Percentiles rank a stretch among this genome's conserved stretches.
Evolutionary conservation across 495 filamentous ascomycete genomes (phyloP).

Genomic region (Monascus purpureus): DNA sequence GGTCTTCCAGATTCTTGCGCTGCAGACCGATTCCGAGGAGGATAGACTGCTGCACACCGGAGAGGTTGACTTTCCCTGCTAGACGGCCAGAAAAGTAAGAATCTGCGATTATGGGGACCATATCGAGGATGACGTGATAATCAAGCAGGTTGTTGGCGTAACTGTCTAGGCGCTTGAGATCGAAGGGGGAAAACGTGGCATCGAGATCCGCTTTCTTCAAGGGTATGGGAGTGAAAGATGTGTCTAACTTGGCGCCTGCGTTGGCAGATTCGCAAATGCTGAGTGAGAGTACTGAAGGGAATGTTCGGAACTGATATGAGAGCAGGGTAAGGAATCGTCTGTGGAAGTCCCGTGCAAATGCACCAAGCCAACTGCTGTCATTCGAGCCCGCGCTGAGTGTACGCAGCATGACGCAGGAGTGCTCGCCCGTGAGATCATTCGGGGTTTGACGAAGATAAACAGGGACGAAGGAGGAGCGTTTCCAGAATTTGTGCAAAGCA

Average conservation of each 20-base stretch:
- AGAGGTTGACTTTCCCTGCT: constrained; percentile 48
- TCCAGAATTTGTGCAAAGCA: constrained; percentile 93
- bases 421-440: constrained; percentile 93
- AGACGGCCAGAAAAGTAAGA: constrained; percentile 75
- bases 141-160: constrained; percentile 96
- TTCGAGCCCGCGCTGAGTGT: constrained; percentile 43
- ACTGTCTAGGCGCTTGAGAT: constrained; percentile 84
- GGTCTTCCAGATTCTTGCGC: constrained; percentile 64
- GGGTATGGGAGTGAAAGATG: constrained; percentile 29
- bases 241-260: constrained; percentile 48
- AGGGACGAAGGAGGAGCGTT: constrained; percentile 67
- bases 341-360: constrained; percentile 88
- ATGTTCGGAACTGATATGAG: constrained; percentile 82
- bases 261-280: constrained; percentile 80
- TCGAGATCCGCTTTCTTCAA: constrained; percentile 66
- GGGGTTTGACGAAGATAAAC: constrained; percentile 93
- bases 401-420: constrained; percentile 94
- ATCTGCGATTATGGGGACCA: constrained; percentile 66
- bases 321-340: constrained; percentile 75
- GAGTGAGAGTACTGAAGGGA: constrained; percentile 67
- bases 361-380: constrained; percentile 72
- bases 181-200: constrained; percentile 66
- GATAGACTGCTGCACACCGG: constrained; percentile 68
- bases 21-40: constrained; percentile 83
- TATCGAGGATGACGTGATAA: constrained; percentile 92